Conservation (phyloP, 345 rosid species). For the Eucalyptus erythrocorys region DNA sequence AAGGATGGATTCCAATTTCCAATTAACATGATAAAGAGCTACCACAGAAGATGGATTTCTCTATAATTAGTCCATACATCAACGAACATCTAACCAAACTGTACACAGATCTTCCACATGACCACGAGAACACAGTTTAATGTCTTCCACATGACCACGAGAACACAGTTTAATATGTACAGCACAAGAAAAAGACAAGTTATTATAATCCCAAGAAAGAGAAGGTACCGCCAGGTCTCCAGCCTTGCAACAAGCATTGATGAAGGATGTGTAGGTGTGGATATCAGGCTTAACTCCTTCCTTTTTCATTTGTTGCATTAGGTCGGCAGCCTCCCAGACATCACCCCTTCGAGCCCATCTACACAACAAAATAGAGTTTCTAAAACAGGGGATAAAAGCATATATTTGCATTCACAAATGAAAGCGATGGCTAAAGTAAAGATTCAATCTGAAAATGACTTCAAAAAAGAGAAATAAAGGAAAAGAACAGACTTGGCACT, state of each 20-base stretch:
- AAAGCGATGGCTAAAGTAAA: background rate
- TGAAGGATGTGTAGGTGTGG: slow-evolving; percentile 86
- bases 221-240: slow-evolving; percentile 83
- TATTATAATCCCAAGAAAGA: background rate
- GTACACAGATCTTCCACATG: background rate
- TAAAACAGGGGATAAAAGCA: background rate
- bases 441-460: background rate
- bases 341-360: slow-evolving; percentile 99
- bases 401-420: background rate
- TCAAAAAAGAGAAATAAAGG: background rate
- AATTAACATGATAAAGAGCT: background rate
- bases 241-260: slow-evolving; percentile 92
- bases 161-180: background rate
- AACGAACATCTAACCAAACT: background rate
- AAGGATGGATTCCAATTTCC: background rate
- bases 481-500: background rate
- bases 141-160: background rate
- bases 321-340: slow-evolving; percentile 96
- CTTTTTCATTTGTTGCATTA: slow-evolving; percentile 86
- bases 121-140: background rate
- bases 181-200: background rate
- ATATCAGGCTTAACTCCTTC: slow-evolving; percentile 87
- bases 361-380: background rate
- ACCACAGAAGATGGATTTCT: background rate
- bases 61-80: background rate